Conservation (phyloP, 2,329 filamentous ascomycete genomes). For the Ceratocystiopsis brevicomis region DNA sequence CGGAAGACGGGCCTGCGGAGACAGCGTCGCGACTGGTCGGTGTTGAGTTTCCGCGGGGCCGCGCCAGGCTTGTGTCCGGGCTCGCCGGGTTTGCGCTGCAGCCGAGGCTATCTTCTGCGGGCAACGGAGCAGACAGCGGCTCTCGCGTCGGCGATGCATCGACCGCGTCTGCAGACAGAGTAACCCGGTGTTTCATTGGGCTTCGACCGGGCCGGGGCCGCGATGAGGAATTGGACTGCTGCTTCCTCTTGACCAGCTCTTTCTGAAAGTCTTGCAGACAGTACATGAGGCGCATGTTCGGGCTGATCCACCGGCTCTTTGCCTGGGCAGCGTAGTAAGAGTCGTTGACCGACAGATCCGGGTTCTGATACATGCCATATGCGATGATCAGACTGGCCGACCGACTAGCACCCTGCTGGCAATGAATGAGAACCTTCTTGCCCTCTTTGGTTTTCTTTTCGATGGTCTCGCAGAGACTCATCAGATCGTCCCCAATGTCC, state of each 20-base stretch:
- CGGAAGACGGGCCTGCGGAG: constrained; percentile 46
- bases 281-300: constrained; percentile 85
- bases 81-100: constrained; percentile 19
- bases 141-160: constrained; percentile 29
- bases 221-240: constrained; percentile 25
- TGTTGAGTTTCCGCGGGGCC: constrained; percentile 34
- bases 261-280: constrained; percentile 69
- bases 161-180: constrained; percentile 40
- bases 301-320: constrained; percentile 73
- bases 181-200: constrained; percentile 39
- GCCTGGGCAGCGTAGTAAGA: constrained; percentile 65
- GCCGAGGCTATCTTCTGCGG: constrained; percentile 28
- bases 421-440: constrained; percentile 67
- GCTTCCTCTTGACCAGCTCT: constrained; percentile 33
- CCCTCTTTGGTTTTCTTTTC: constrained; percentile 52
- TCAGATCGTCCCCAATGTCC: constrained; percentile 60
- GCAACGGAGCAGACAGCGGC: constrained; percentile 42
- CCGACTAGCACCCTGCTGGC: constrained; percentile 69
- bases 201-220: constrained; percentile 32
- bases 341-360: constrained; percentile 59
- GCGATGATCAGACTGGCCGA: constrained; percentile 76
- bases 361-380: constrained; percentile 65
- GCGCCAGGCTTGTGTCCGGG: constrained; percentile 23
- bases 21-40: constrained; percentile 27
- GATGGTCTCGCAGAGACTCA: constrained; percentile 57